These are phyloP conservation scores for Didymella pomorum DNA, from an alignment of 2,329 filamentous ascomycete species.

Conservation along the genomic window DNA sequence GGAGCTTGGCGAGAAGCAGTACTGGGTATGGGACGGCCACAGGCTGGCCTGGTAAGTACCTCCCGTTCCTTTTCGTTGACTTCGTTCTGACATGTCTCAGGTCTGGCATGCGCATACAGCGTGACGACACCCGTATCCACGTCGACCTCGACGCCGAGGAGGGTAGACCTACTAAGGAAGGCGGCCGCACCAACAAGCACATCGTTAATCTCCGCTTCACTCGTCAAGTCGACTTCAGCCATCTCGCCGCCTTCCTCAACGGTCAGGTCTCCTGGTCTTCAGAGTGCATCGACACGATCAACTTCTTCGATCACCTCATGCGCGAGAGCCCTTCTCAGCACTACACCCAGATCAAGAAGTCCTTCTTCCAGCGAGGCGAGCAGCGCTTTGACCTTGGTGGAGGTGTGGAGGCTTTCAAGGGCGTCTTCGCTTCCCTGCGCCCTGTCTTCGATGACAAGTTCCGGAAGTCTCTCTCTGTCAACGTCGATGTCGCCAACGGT, in stretches of 20 bases:
- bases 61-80: not conserved
- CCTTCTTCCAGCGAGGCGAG: conserved; percentile 73
- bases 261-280: conserved; percentile 60
- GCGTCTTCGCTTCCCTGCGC: conserved; percentile 85
- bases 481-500: conserved; percentile 90
- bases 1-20: conserved; percentile 56
- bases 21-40: conserved; percentile 82
- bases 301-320: conserved; percentile 88
- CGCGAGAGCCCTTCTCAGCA: conserved; percentile 76
- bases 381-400: conserved; percentile 64
- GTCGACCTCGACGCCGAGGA: conserved; percentile 78
- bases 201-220: conserved; percentile 70
- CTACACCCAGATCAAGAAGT: conserved; percentile 78
- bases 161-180: conserved; percentile 33
- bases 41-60: conserved; percentile 79
- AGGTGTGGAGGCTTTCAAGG: conserved; percentile 81
- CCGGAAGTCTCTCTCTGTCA: conserved; percentile 75
- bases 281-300: conserved; percentile 79
- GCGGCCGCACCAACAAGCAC: conserved; percentile 58
- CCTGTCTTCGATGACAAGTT: conserved; percentile 65
- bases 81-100: conserved; percentile 28
- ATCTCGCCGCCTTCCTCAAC: conserved; percentile 72
- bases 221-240: conserved; percentile 71
- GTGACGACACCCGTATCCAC: conserved; percentile 52
- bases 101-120: conserved; percentile 37